These are phyloP conservation scores for Benincasa hispida DNA, from an alignment of 306 rosid species.

Conservation along the genomic window DNA sequence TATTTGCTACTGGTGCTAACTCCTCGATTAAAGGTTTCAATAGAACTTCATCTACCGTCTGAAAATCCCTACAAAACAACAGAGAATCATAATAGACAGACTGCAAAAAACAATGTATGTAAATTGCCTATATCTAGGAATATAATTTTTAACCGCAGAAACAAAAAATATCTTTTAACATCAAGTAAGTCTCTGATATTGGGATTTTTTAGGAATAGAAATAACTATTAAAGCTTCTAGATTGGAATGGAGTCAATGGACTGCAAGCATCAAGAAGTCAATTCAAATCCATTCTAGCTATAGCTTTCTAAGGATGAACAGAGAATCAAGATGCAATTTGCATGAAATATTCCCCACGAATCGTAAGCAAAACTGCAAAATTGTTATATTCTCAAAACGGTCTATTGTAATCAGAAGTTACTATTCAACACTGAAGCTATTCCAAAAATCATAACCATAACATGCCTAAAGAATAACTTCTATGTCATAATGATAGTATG, in stretches of 20 bases:
- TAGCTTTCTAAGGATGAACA: background rate
- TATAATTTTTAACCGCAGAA: background rate
- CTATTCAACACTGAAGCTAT: background rate
- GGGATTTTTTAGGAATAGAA: background rate
- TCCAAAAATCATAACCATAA: background rate
- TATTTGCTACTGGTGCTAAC: slow-evolving; percentile 56
- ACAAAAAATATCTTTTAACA: background rate
- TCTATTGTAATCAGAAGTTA: background rate
- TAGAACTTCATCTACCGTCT: slow-evolving; percentile 38
- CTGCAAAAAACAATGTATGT: background rate
- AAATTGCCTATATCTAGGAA: background rate
- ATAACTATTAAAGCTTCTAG: background rate
- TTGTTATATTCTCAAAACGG: background rate
- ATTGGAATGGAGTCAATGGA: background rate
- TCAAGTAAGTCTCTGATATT: background rate
- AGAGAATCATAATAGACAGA: background rate
- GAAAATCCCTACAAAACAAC: slow-evolving; percentile 58
- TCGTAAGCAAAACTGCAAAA: background rate
- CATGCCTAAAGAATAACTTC: background rate
- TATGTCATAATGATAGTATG: background rate
- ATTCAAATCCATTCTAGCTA: background rate
- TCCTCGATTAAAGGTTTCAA: slow-evolving; percentile 68
- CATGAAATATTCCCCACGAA: background rate
- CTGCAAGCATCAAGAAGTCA: background rate
- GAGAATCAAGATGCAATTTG: background rate